Conservation (phyloP, 2,329 filamentous ascomycete genomes). For the Phoma sp. region DNA sequence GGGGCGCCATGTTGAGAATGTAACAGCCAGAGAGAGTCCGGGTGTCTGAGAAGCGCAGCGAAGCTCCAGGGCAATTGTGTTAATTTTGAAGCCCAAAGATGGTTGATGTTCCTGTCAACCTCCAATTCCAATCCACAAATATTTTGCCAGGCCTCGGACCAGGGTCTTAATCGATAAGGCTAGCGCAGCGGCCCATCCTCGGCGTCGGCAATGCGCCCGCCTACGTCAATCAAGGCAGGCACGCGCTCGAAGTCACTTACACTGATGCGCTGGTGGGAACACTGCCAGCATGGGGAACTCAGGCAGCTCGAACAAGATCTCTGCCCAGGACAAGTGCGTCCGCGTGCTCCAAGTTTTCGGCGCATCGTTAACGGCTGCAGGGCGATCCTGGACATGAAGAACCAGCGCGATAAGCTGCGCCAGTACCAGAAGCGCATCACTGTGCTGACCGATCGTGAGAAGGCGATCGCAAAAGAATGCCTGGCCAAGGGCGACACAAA, state of each 20-base stretch:
- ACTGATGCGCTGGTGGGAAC: slow-evolving; percentile 29
- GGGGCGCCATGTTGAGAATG: slow-evolving; percentile 30
- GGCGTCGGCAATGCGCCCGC: slow-evolving; percentile 8
- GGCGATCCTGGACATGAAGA: slow-evolving; percentile 97
- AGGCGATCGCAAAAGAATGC: slow-evolving; percentile 82
- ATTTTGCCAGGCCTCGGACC: slow-evolving; percentile 24
- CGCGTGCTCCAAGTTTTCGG: not conserved
- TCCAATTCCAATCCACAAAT: slow-evolving; percentile 27
- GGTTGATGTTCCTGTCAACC: slow-evolving; percentile 6
- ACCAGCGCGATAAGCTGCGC: slow-evolving; percentile 94
- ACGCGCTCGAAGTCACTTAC: slow-evolving; percentile 24
- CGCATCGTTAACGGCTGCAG: slow-evolving; percentile 55
- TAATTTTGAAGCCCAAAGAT: not conserved
- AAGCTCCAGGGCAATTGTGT: not conserved
- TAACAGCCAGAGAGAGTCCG: not conserved
- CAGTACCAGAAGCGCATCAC: slow-evolving; percentile 94
- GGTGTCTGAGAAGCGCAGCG: not conserved
- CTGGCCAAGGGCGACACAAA: slow-evolving; percentile 79
- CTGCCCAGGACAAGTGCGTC: slow-evolving; percentile 83
- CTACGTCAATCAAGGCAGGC: slow-evolving; percentile 36
- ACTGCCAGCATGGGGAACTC: slow-evolving; percentile 66
- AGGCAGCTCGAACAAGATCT: slow-evolving; percentile 69
- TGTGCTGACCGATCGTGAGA: slow-evolving; percentile 85
- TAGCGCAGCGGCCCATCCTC: slow-evolving; percentile 20
- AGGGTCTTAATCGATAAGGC: slow-evolving; percentile 40